Percentiles rank a stretch among this genome's conserved stretches.
phyloP scores from a whole-genome alignment of 2,329 filamentous ascomycete genomes.

The Paraphoma chrysanthemicola region DNA sequence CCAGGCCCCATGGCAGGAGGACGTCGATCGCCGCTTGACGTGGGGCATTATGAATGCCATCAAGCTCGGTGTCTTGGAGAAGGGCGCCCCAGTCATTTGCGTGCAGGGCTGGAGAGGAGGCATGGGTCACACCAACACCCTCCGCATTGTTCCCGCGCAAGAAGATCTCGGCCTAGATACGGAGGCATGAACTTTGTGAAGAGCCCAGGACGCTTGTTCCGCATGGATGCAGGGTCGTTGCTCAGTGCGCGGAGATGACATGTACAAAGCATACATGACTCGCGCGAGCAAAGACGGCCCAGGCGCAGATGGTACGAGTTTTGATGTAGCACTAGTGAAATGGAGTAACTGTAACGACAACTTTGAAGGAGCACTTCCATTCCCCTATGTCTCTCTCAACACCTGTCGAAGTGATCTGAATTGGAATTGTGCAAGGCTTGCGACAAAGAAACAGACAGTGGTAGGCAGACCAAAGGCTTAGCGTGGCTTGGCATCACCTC shows the following conservation, averaged over 20 bases:
- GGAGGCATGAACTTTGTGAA: constrained; percentile 46
- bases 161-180: constrained; percentile 59
- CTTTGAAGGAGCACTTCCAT: neutral
- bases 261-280: constrained; percentile 31
- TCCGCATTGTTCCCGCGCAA: constrained; percentile 60
- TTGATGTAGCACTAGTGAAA: constrained; percentile 32
- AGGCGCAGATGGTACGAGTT: constrained; percentile 27
- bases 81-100: constrained; percentile 79
- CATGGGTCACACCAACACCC: constrained; percentile 89
- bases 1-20: constrained; percentile 95
- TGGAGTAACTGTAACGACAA: constrained; percentile 15
- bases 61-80: constrained; percentile 76
- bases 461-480: constrained; percentile 3
- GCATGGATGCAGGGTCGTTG: constrained; percentile 8
- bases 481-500: constrained; percentile 10
- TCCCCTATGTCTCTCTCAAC: neutral
- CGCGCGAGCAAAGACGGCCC: constrained; percentile 27
- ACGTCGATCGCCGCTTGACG: constrained; percentile 96
- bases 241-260: constrained; percentile 22
- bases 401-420: neutral
- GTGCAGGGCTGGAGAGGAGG: constrained; percentile 92
- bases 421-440: neutral
- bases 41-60: constrained; percentile 92
- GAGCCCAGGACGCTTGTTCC: constrained; percentile 2
- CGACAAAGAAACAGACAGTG: constrained; percentile 1